Conservation (phyloP, 805 yeast species). For the Candida fluviatilis region DNA sequence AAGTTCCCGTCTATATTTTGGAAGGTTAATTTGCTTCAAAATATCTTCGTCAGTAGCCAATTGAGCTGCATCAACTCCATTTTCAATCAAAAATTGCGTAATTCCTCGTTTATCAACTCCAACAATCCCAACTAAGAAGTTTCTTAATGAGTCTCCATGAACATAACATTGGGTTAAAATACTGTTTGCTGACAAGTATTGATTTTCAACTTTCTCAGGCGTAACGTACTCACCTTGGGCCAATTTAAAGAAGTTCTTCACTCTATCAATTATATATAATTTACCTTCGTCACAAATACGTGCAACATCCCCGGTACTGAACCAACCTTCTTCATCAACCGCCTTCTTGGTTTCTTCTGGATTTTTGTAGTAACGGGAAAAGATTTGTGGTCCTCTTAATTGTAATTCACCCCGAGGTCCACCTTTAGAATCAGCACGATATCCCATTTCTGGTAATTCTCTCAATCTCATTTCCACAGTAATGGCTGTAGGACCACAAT, state of each 20-base stretch:
- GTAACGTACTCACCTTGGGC: conserved; percentile 59
- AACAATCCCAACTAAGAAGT: conserved; percentile 54
- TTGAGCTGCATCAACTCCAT: conserved; percentile 8
- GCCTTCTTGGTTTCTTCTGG: conserved; percentile 44
- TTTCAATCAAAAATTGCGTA: conserved; percentile 14
- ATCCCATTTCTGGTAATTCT: conserved; percentile 66
- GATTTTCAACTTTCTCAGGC: conserved; percentile 70
- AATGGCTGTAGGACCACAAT: conserved; percentile 43
- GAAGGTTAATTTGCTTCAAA: conserved; percentile 22
- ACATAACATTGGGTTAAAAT: conserved; percentile 50
- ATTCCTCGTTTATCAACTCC: conserved; percentile 52
- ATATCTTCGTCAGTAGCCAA: conserved; percentile 20
- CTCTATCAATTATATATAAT: conserved; percentile 63
- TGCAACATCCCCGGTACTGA: conserved; percentile 56
- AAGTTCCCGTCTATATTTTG: conserved; percentile 32
- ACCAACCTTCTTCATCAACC: conserved; percentile 49
- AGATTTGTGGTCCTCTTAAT: conserved; percentile 55
- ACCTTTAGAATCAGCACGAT: conserved; percentile 24
- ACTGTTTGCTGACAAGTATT: conserved; percentile 51
- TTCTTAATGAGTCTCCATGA: conserved; percentile 60
- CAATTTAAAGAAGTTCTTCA: conserved; percentile 71
- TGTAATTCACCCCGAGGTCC: conserved; percentile 50
- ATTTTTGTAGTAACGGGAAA: conserved; percentile 49
- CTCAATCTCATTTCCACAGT: conserved; percentile 51
- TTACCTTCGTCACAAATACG: conserved; percentile 36